Base-by-base conservation (phyloP, 768 basidiomycete species). In the Leccinum broughii region DNA sequence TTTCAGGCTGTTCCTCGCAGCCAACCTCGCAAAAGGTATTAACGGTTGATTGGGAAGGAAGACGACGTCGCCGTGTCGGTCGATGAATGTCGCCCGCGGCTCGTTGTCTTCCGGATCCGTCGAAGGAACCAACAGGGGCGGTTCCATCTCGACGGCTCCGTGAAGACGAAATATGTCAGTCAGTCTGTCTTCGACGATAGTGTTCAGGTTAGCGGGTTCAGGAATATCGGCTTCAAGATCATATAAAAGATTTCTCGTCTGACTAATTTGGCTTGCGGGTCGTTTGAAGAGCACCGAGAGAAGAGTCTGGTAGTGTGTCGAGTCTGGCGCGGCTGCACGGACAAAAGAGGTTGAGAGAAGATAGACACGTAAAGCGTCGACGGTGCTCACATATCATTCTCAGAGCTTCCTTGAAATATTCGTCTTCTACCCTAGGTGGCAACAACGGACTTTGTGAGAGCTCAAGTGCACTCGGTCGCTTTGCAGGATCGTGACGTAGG, bases 81-180 rank as follows among this genome's bases (percentile, higher is more conserved):
- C 95, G 32, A 98, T 82, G 64, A 93, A 85, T 6, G 85, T 78
- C 3, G 89, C 91, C 30, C 87, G 84, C 7, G 80, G 83, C 46
- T 81, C 80, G 34, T 87, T 84, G 32, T 90, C 87, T 17, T 85
- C 84, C 3, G 80, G 76, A 32, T 86, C 81, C 52, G 83, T 79
- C 2, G 85, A 79, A 1, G 90, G 95, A 71, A 93, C 84, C 11
- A 97, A 78, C n/a, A 95, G 73, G 0, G 93, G 89, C 1, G 93
- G 89, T 65, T 92, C 90, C 74, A 89, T 88, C 63, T 94, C 86
- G 1, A 96, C 85, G 3, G 95, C 95, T 6, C 95, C 95, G 68
- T 95, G 95, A 5, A 95, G 80, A 39, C 88, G 85, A 73, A 96
- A 95, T 17, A 95, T 86, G 2, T 87, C 77, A 3, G 83, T 79